Percentiles rank a stretch among this genome's conserved stretches.
Conservation (phyloP, 2,329 filamentous ascomycete genomes). For the Monilinia fructicola region DNA sequence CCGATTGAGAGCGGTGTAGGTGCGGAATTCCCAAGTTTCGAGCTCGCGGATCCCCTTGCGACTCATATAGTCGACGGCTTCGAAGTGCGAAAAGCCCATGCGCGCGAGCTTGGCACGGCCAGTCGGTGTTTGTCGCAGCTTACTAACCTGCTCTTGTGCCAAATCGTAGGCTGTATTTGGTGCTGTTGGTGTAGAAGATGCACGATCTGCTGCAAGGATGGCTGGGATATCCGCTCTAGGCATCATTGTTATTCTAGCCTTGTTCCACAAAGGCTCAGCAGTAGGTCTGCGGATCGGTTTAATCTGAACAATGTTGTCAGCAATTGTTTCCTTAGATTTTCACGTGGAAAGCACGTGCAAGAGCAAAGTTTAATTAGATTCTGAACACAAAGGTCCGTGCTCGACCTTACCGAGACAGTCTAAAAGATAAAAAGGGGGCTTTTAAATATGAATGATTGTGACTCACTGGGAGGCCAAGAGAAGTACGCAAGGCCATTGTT, state of each 20-base stretch:
- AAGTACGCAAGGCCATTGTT: conserved; percentile 25
- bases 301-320: conserved; percentile 3
- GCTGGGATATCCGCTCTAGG: conserved; percentile 27
- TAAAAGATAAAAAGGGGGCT: not conserved
- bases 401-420: not conserved
- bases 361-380: not conserved
- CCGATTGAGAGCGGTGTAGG: conserved; percentile 29
- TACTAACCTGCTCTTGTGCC: not conserved
- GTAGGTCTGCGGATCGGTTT: conserved; percentile 23
- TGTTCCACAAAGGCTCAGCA: conserved; percentile 25
- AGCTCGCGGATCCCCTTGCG: conserved; percentile 2
- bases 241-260: conserved; percentile 27
- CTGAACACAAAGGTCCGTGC: conserved; percentile 8
- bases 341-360: not conserved
- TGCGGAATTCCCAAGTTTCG: conserved; percentile 34
- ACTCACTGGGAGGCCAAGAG: conserved; percentile 20
- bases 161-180: not conserved
- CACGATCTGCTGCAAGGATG: conserved; percentile 15
- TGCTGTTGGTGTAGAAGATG: not conserved
- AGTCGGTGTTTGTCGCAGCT: not conserved
- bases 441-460: not conserved
- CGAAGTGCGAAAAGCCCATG: not conserved
- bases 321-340: not conserved
- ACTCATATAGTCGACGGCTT: conserved; percentile 13
- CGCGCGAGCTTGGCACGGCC: not conserved